Evolutionary conservation across 208 protist genomes (phyloP), one percentile per base, ranked within the genome.

Genomic region (Acanthamoeba royreba): DNA sequence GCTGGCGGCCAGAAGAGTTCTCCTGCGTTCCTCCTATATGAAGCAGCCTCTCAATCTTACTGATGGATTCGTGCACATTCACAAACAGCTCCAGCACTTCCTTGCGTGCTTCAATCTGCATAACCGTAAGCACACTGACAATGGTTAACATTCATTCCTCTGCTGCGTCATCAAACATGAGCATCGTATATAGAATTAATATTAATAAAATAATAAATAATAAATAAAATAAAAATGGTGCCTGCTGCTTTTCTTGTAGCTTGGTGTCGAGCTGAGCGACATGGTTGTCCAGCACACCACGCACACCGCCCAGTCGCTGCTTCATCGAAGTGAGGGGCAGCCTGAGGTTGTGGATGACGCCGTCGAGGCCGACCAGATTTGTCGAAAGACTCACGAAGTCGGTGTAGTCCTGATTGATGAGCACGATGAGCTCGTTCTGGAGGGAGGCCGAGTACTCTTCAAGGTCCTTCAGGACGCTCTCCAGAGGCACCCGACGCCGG

Each of bases 351-450:
- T 72, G 13, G 49, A 91, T 61, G 49, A 91, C 28, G 40, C 40
- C 52, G 31, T 91, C 85, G 22, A 91, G 55, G 8, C 85, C 85
- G n/a, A 91, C 85, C 31, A 91, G 58, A 43, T 91, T 91, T 17
- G 85, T 91, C 8, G 85, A 91, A n/a, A 91, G 58, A 53, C 43
- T 91, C 58, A 91, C 85, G 40, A 91, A 91, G 28, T 61, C 46
- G 35, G 46, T 91, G 85, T 91, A 91, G 85, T 91, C 85, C 85
- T 72, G 46, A 33, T 91, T 91, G 40, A 91, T 91, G 52, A 91
- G 52, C 5, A 35, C 5, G 28, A 91, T 49, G 35, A 91, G 58
- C 43, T 91, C 85, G 58, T 91, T 91, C 33, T 91, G 85, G 19
- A 91, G 58, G 49, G 85, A 91, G 85, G 85, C 7, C 4, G 35